Percentiles rank a stretch among this genome's conserved stretches.
Evolutionary conservation across 1,139 yeast species (phyloP).

Genomic region (Neolecta irregularis): DNA sequence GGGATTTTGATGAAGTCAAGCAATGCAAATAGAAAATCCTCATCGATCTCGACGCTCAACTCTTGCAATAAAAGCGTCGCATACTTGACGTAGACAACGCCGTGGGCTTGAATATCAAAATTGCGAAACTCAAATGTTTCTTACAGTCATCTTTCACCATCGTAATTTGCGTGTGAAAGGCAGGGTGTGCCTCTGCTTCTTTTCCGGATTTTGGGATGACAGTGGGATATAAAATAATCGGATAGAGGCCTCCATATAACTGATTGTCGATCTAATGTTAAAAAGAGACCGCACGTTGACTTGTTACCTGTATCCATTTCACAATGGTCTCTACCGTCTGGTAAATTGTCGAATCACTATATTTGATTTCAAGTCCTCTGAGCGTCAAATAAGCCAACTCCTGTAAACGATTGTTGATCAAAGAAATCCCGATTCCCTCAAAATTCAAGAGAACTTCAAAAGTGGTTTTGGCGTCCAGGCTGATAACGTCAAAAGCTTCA

Average conservation of each 20-base stretch:
- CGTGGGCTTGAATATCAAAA: constrained; percentile 36
- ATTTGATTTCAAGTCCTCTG: constrained; percentile 65
- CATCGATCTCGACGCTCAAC: constrained; percentile 82
- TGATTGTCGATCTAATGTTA: constrained; percentile 53
- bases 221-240: constrained; percentile 81
- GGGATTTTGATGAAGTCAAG: constrained; percentile 59
- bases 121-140: background rate
- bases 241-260: constrained; percentile 73
- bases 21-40: constrained; percentile 73
- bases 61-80: constrained; percentile 83
- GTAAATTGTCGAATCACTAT: constrained; percentile 70
- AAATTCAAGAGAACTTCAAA: constrained; percentile 48
- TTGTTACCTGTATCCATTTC: constrained; percentile 63
- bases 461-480: constrained; percentile 52
- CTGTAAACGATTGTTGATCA: constrained; percentile 52
- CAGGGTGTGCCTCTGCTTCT: constrained; percentile 81
- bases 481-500: constrained; percentile 1
- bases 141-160: constrained; percentile 56
- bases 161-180: constrained; percentile 72
- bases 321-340: constrained; percentile 67
- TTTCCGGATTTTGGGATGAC: constrained; percentile 72
- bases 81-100: constrained; percentile 76
- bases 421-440: constrained; percentile 81
- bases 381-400: constrained; percentile 73
- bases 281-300: background rate